phyloP scores from a whole-genome alignment of 805 yeast species.

The Millerago galiae region DNA sequence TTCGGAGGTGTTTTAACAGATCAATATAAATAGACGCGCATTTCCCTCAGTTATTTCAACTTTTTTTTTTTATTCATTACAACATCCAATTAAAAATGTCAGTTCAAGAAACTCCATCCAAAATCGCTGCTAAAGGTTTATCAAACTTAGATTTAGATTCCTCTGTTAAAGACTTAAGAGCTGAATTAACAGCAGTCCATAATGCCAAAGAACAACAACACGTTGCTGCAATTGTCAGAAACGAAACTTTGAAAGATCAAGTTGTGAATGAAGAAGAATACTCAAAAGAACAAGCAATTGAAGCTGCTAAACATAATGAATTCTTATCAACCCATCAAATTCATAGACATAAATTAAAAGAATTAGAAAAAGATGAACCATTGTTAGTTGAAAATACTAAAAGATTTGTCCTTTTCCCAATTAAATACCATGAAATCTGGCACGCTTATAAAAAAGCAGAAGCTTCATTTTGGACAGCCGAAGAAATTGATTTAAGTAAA shows the following conservation, averaged over 20 bases:
- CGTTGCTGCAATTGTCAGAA: slow-evolving; percentile 19
- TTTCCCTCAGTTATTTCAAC: no score
- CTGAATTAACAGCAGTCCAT: slow-evolving; percentile 35
- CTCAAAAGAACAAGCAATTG: slow-evolving; percentile 9
- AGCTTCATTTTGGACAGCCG: slow-evolving; percentile 99
- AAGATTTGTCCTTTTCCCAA: slow-evolving; percentile 92
- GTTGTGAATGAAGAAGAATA: slow-evolving; percentile 4
- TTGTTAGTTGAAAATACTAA: slow-evolving; percentile 75
- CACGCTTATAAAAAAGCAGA: slow-evolving; percentile 98
- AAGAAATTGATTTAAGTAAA: slow-evolving; percentile 93
- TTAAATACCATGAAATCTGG: slow-evolving; percentile 97
- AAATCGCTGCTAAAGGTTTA: slow-evolving; percentile 52
- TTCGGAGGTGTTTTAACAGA: no score
- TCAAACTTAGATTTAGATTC: slow-evolving; percentile 40
- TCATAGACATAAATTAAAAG: slow-evolving; percentile 70
- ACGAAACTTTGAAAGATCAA: slow-evolving; percentile 2
- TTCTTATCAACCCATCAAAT: slow-evolving; percentile 58
- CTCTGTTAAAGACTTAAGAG: slow-evolving; percentile 37
- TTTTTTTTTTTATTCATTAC: no score
- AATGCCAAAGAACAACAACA: slow-evolving; percentile 25
- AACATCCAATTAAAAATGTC: slow-evolving; percentile 25
- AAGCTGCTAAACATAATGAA: slow-evolving; percentile 38
- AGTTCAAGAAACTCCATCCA: slow-evolving; percentile 65
- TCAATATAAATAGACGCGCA: no score
- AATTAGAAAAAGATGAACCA: slow-evolving; percentile 82